Percentiles rank a stretch among this genome's conserved stretches.
These are phyloP conservation scores for Populus deltoides DNA, from an alignment of 345 rosid species.

Conservation along the genomic window DNA sequence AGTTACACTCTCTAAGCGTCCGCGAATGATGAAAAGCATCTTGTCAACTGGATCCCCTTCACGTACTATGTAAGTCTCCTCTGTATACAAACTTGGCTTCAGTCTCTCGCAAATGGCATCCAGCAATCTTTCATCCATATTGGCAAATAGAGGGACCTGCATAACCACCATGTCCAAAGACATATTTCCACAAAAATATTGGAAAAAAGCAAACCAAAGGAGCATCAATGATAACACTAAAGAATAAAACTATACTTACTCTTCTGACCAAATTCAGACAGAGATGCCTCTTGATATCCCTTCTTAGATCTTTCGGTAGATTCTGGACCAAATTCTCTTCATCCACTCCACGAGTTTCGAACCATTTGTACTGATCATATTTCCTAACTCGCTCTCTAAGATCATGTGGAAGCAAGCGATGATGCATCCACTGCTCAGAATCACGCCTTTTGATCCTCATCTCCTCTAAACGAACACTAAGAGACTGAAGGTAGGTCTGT, in stretches of 20 bases:
- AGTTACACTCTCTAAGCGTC: conserved; percentile 76
- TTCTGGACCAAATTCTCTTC: conserved; percentile 69
- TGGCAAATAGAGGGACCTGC: conserved; percentile 82
- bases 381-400: conserved; percentile 65
- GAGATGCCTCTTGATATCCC: conserved; percentile 86
- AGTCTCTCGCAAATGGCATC: conserved; percentile 90
- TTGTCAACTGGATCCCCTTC: conserved; percentile 90
- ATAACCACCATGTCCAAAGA: not conserved
- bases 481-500: conserved; percentile 83
- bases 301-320: conserved; percentile 80
- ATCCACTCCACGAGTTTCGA: conserved; percentile 74
- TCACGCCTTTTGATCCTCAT: conserved; percentile 93
- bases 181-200: not conserved
- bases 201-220: not conserved
- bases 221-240: not conserved
- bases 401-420: conserved; percentile 74
- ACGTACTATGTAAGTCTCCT: conserved; percentile 61
- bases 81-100: conserved; percentile 76
- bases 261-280: conserved; percentile 79
- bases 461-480: conserved; percentile 78
- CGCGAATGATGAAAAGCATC: conserved; percentile 83
- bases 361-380: conserved; percentile 74
- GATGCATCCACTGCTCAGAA: conserved; percentile 95
- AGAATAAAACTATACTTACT: conserved; percentile 41
- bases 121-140: conserved; percentile 79